phyloP scores from a whole-genome alignment of 2,329 filamentous ascomycete genomes.

The Zymoseptoria pseudotritici region DNA sequence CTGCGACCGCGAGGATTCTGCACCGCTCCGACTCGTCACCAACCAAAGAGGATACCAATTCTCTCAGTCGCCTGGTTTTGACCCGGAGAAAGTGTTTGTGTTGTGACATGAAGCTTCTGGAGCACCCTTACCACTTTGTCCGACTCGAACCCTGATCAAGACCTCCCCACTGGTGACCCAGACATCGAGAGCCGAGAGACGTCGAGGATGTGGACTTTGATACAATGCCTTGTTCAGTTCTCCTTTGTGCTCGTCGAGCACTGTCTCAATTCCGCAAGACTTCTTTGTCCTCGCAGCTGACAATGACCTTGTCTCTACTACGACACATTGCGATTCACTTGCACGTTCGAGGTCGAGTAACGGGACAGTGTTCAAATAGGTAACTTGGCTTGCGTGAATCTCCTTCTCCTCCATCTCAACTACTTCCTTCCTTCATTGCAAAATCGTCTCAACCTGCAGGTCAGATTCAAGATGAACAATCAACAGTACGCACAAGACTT shows the following conservation, averaged over 20 bases:
- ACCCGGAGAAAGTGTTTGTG: neutral
- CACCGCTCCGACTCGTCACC: slow-evolving; percentile 2
- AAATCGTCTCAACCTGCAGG: neutral
- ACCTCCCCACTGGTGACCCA: neutral
- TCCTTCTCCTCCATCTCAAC: neutral
- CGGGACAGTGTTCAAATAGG: neutral
- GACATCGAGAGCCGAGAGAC: neutral
- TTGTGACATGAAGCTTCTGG: too few species aligned
- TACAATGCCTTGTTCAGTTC: neutral
- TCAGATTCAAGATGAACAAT: neutral
- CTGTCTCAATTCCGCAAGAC: neutral
- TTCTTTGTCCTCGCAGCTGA: neutral
- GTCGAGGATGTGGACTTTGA: neutral
- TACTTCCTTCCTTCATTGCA: neutral
- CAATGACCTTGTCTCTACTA: neutral
- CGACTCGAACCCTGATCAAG: neutral
- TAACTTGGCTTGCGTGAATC: neutral
- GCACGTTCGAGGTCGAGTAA: neutral
- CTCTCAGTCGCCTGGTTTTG: neutral
- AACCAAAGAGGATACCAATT: slow-evolving; percentile 13
- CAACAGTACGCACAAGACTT: neutral
- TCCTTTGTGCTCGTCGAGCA: neutral
- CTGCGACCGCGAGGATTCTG: neutral
- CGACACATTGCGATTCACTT: neutral
- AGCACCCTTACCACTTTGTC: neutral